Base-by-base conservation (phyloP, 2,329 filamentous ascomycete genomes). In the Colletotrichum magnum region DNA sequence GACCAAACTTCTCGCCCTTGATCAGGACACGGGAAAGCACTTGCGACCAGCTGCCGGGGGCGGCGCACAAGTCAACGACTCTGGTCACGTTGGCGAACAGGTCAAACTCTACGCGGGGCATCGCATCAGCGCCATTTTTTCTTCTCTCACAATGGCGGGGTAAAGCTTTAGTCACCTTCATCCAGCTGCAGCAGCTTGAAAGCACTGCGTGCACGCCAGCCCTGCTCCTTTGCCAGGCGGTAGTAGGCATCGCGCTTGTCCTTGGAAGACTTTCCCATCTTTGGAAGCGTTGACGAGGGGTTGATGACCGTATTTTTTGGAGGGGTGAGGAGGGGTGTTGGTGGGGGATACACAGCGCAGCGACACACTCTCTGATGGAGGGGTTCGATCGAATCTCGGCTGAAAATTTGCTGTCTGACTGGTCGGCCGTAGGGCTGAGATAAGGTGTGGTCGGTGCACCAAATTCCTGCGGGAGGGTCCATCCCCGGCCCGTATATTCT, bases 171-270 rank as follows among this genome's bases (percentile, higher is more conserved):
- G 75, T 69, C 68, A 90, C 89, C 89, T 84, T 92, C 94, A 79
- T 99, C 95, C 26, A 99, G 90, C 81, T 99, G 96, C 13, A 99
- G 90, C 26, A 99, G 89, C 82, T 99, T 99, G 85, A 98, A 99
- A 9, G 96, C 96, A 73, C 94, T 97, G 67, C 96, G 89, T 32
- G 96, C 96, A 43, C 96, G 93, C 95, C 96, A 99, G 72, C 97
- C 97, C 85, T 99, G 96, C 81, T 99, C 96, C 83, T 99, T 99
- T 18, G 96, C 96, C 9, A 99, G 92, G 62, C 96, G 90, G 78
- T 99, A 99, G 83, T 99, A 99, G 53, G 95, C 95, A 80, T 99
- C 96, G 61, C 96, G 93, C 83, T 99, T 99, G 79, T 99, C 96
- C 82, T 99, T 99, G 56, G 95, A 98, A 1, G 96, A 97, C 80